Percentiles rank a stretch among this genome's conserved stretches.
Evolutionary conservation across 495 filamentous ascomycete species (phyloP).

Genomic region (Trichoderma gamsii): DNA sequence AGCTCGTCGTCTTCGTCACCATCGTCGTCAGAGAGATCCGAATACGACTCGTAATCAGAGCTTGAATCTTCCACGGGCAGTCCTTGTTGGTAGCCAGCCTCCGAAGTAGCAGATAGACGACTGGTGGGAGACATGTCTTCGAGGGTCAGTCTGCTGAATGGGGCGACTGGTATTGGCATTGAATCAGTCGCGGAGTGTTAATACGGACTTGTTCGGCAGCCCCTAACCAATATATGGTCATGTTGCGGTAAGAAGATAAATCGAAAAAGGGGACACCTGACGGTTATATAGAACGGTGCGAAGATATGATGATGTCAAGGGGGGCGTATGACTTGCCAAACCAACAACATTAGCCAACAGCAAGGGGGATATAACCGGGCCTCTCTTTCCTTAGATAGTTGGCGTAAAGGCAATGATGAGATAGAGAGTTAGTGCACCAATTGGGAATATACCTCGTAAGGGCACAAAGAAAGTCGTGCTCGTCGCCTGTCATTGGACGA

Average conservation of each 20-base stretch:
- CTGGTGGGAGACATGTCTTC: slow-evolving; percentile 17
- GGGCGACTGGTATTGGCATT: slow-evolving; percentile 12
- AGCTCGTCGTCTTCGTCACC: slow-evolving; percentile 12
- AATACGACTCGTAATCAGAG: slow-evolving; percentile 5
- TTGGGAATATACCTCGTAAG: background rate
- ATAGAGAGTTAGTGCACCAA: background rate
- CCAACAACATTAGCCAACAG: background rate
- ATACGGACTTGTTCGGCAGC: background rate
- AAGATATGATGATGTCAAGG: background rate
- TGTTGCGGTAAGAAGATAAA: background rate
- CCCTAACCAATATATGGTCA: background rate
- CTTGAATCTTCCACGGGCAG: background rate
- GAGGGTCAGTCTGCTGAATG: slow-evolving; percentile 17
- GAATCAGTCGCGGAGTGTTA: background rate
- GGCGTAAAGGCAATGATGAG: background rate
- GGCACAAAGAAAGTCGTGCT: background rate
- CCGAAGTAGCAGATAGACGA: background rate
- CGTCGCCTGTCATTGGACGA: background rate
- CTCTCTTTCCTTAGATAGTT: background rate
- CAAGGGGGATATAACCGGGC: background rate
- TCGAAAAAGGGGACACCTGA: background rate
- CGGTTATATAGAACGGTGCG: background rate
- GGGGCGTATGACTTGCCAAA: background rate
- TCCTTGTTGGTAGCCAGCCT: background rate
- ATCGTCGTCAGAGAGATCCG: background rate